Conservation (phyloP, 2,329 filamentous ascomycete species). For the Paecilomyces niveus region DNA sequence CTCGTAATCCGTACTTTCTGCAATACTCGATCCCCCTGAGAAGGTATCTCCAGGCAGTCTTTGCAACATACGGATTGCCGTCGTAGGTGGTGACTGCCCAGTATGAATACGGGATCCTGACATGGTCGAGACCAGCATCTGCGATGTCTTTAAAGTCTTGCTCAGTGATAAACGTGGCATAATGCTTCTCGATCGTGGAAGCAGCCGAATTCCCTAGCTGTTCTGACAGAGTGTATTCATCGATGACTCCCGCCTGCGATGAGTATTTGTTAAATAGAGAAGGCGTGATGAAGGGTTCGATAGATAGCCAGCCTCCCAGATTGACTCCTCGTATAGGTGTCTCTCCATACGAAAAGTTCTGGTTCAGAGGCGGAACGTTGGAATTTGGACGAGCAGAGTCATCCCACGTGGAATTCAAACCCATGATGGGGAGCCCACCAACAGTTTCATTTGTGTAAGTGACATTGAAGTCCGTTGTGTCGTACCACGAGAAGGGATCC, state of each 20-base stretch:
- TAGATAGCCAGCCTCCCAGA: slow-evolving; percentile 83
- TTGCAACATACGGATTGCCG: slow-evolving; percentile 77
- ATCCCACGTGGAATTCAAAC: slow-evolving; percentile 77
- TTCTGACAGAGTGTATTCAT: slow-evolving; percentile 75
- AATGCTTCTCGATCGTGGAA: slow-evolving; percentile 78
- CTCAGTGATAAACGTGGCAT: slow-evolving; percentile 80
- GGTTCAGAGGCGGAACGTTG: slow-evolving; percentile 69
- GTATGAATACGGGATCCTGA: slow-evolving; percentile 93
- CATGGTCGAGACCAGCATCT: slow-evolving; percentile 84
- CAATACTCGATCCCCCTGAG: slow-evolving; percentile 90
- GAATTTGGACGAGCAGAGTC: slow-evolving; percentile 72
- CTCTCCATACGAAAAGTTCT: slow-evolving; percentile 70
- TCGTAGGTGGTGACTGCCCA: slow-evolving; percentile 87
- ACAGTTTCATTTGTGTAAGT: slow-evolving; percentile 84
- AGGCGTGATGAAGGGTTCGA: slow-evolving; percentile 94
- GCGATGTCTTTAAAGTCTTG: slow-evolving; percentile 77
- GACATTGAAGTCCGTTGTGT: slow-evolving; percentile 85
- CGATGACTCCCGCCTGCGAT: slow-evolving; percentile 59
- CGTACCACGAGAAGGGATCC: slow-evolving; percentile 87
- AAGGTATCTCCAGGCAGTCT: slow-evolving; percentile 88
- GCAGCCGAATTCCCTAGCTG: slow-evolving; percentile 62
- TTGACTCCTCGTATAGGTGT: slow-evolving; percentile 85
- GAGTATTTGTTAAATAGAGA: slow-evolving; percentile 72
- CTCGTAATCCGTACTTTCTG: slow-evolving; percentile 80
- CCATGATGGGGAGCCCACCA: slow-evolving; percentile 85